phyloP scores from a whole-genome alignment of 352 stramenopile genomes.

The Globisporangium cystogenes region DNA sequence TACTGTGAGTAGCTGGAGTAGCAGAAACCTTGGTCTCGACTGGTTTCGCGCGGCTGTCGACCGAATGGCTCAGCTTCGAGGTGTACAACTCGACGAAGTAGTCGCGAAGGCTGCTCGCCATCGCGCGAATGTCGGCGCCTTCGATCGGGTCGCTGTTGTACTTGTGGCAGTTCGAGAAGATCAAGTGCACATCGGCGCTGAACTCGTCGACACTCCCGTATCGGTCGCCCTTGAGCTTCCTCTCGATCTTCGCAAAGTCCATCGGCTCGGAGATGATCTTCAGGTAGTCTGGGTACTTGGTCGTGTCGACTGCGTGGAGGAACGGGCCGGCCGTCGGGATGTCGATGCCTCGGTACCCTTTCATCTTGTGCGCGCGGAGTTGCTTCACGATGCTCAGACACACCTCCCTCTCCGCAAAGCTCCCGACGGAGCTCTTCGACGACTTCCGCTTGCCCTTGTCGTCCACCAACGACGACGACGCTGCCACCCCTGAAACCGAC shows the following conservation, averaged over 20 bases:
- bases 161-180: slow-evolving; percentile 88
- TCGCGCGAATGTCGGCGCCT: slow-evolving; percentile 81
- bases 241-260: slow-evolving; percentile 86
- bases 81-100: slow-evolving; percentile 81
- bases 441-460: slow-evolving; percentile 33
- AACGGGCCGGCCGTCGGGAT: slow-evolving; percentile 78
- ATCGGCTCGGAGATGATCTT: slow-evolving; percentile 77
- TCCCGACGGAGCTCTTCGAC: slow-evolving; percentile 11
- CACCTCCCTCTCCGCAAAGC: slow-evolving; percentile 56
- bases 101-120: slow-evolving; percentile 74
- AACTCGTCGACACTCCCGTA: slow-evolving; percentile 78
- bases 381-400: slow-evolving; percentile 69
- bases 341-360: slow-evolving; percentile 73
- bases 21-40: not conserved
- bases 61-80: slow-evolving; percentile 38
- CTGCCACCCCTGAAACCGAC: slow-evolving; percentile 1
- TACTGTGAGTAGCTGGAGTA: not conserved
- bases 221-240: slow-evolving; percentile 80
- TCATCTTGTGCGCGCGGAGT: slow-evolving; percentile 81
- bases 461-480: slow-evolving; percentile 5
- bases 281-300: slow-evolving; percentile 82
- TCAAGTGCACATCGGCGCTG: slow-evolving; percentile 79
- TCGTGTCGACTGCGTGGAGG: slow-evolving; percentile 79
- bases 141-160: slow-evolving; percentile 86
- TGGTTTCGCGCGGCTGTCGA: slow-evolving; percentile 9